phyloP scores from a whole-genome alignment of 2,329 filamentous ascomycete species.

The Emericellopsis cladophorae region DNA sequence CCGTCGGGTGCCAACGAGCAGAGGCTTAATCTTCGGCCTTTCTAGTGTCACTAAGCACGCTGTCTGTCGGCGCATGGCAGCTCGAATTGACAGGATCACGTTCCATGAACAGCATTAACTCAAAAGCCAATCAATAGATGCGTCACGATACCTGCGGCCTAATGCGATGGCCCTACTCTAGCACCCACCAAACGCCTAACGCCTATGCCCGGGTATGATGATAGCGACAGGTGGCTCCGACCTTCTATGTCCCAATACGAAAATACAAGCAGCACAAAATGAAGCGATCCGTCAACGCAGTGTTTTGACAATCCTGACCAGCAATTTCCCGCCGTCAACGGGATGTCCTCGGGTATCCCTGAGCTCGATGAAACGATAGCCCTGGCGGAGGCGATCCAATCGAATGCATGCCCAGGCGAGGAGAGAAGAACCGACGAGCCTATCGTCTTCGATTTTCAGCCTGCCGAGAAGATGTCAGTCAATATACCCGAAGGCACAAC shows the following conservation, averaged over 20 bases:
- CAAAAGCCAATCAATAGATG: no score
- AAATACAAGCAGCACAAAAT: not conserved
- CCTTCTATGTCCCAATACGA: not conserved
- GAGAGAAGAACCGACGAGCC: conserved; percentile 22
- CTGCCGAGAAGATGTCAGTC: conserved; percentile 16
- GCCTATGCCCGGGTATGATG: no score
- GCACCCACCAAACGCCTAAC: no score
- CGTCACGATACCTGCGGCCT: no score
- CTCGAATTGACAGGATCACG: no score
- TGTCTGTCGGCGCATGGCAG: no score
- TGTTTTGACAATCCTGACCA: conserved; percentile 39
- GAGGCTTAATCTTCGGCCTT: no score
- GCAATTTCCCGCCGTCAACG: conserved; percentile 31
- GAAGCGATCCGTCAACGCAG: conserved; percentile 14
- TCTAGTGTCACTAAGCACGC: no score
- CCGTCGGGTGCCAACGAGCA: no score
- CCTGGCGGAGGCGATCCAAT: conserved; percentile 40
- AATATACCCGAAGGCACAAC: not conserved
- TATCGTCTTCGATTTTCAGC: conserved; percentile 38
- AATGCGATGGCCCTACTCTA: no score
- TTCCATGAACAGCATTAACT: no score
- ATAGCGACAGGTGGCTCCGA: no score
- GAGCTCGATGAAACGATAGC: conserved; percentile 42
- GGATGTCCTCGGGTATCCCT: conserved; percentile 29
- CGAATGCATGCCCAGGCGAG: conserved; percentile 47